Evolutionary conservation across 169 alveolate species (phyloP).

Genomic region (Miamiensis avidus): DNA sequence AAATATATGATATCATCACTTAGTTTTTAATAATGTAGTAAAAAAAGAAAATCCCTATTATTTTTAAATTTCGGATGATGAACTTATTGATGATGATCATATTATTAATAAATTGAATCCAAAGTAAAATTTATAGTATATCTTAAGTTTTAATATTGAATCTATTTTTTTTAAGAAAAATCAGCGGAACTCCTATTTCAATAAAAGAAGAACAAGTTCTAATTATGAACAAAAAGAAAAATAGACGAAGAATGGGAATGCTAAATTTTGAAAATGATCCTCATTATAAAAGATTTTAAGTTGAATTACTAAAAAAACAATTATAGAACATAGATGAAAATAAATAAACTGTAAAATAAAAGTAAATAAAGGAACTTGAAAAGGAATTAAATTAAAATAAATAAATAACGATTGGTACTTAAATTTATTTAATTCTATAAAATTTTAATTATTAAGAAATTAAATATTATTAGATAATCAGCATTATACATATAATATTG

Average conservation of each 20-base stretch:
- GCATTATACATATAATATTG: background rate
- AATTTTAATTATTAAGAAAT: too few relatives aligned
- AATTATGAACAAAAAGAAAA: too few relatives aligned
- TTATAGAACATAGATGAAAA: too few relatives aligned
- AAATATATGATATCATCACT: background rate
- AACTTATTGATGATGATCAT: background rate
- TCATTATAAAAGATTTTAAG: too few relatives aligned
- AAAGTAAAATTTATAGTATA: background rate
- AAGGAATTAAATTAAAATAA: too few relatives aligned
- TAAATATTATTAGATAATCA: too few relatives aligned
- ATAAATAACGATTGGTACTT: too few relatives aligned
- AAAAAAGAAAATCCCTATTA: too few relatives aligned
- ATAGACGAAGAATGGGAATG: background rate
- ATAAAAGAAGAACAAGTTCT: background rate
- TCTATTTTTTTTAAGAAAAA: background rate
- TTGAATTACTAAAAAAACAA: too few relatives aligned
- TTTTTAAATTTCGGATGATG: background rate
- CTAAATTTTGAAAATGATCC: background rate
- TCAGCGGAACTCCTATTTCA: background rate
- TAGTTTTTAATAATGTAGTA: background rate
- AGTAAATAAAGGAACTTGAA: background rate
- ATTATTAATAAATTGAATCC: background rate
- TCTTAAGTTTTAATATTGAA: too few relatives aligned
- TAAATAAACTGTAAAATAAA: too few relatives aligned
- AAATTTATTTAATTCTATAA: too few relatives aligned